Base-by-base conservation (phyloP, 75 land plant genomes). In the Gnetum montanum region DNA sequence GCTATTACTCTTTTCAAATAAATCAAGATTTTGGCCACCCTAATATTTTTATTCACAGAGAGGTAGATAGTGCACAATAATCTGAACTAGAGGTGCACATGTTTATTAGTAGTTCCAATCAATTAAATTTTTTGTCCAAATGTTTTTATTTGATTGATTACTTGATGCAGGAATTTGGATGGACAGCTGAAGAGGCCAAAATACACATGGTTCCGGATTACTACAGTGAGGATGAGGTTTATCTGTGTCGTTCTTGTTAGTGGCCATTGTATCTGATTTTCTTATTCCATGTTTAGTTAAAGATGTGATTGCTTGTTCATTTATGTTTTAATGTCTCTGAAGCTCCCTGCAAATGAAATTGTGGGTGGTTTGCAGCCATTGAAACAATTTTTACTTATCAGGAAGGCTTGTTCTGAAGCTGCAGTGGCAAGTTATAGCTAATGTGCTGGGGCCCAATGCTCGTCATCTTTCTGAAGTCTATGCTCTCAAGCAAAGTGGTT, bases 181-280 rank as follows among this genome's bases (percentile, higher is more conserved):
- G 93, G 93, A 88, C 74, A 51, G 74, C 74, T 6, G 57, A 71
- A 46, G 88, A 88, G 68, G 88, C 88, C n/a, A 72, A 81, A 54
- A 11, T 80, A 60, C 93, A 88, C 58, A 65, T 88, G 82, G 85
- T 88, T 54, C 38, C 71, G 69, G 79, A 75, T 51, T 78, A 71
- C 33, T 84, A 84, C 58, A 84, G 56, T 46, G 57, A 60, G 33
- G 56, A 74, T 19, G 93, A 88, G 88, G 93, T 84, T 51, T 40
- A 64, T n/a, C 16, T 43, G 43, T 8, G 8, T 58, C 16, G 19
- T 11, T 15, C 12, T 15, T 16, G 13, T 44, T 26, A 26, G 28
- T 37, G 43, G 27, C 28, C 8, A 58, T 44, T 40, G 23, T 58
- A 29, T 25, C 33, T 52, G 12, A 31, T 31, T 31, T n/a, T 11